Percentiles rank a stretch among this genome's conserved stretches.
These are phyloP conservation scores for Pichiaceae sp. DNA, from an alignment of 1,139 yeast species.

Conservation along the genomic window DNA sequence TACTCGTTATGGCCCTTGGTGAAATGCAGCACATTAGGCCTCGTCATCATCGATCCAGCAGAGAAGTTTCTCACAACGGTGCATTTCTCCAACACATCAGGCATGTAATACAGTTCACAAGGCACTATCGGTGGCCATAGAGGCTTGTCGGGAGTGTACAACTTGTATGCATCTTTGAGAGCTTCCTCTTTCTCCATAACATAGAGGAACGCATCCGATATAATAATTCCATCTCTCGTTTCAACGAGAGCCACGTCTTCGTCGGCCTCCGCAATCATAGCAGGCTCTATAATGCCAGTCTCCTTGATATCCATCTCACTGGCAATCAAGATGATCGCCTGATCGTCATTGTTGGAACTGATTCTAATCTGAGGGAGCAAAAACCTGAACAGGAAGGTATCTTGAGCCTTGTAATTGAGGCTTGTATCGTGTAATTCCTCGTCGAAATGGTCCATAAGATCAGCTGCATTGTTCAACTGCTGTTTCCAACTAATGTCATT, in stretches of 20 bases:
- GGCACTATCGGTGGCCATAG: conserved; percentile 83
- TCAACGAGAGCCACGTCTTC: conserved; percentile 46
- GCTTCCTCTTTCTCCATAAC: conserved; percentile 47
- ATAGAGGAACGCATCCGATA: conserved; percentile 66
- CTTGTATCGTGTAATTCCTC: conserved; percentile 33
- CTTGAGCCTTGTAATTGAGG: conserved; percentile 39
- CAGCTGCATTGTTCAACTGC: conserved; percentile 14
- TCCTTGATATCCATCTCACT: conserved; percentile 66
- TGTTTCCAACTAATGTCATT: conserved; percentile 7
- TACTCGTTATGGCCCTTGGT: conserved; percentile 4
- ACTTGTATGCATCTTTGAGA: conserved; percentile 31
- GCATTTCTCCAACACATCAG: conserved; percentile 44
- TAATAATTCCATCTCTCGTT: conserved; percentile 58
- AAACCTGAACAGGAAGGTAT: conserved; percentile 61
- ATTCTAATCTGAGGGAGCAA: conserved; percentile 84
- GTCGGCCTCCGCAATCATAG: conserved; percentile 27
- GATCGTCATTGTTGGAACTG: conserved; percentile 41
- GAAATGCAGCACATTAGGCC: conserved; percentile 59
- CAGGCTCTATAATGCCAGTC: conserved; percentile 31
- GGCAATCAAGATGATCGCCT: conserved; percentile 61
- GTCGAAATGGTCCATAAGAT: conserved; percentile 39
- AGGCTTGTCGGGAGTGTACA: conserved; percentile 28
- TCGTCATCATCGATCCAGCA: conserved; percentile 50
- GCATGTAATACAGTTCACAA: conserved; percentile 66
- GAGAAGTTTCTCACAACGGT: conserved; percentile 59